Evolutionary conservation across 2,329 filamentous ascomycete genomes (phyloP).

Genomic region (Ilyonectria sp.): DNA sequence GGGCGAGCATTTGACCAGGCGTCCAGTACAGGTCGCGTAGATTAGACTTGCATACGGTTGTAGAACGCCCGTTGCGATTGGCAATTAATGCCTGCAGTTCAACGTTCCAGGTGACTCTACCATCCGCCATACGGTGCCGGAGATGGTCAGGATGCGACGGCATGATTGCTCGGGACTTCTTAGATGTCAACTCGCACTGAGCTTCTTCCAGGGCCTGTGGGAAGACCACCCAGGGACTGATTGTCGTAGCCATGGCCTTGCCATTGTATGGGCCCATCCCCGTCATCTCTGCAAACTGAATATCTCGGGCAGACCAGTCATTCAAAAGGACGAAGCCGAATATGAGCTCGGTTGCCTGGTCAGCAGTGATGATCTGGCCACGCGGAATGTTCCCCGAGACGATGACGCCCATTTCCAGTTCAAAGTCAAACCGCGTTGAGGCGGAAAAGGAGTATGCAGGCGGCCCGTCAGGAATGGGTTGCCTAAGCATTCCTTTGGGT

Average conservation of each 20-base stretch:
- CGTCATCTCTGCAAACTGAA: background rate
- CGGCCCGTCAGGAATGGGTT: background rate
- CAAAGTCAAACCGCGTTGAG: background rate
- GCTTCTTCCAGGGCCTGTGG: background rate
- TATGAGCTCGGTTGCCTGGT: constrained; percentile 3
- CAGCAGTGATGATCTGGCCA: background rate
- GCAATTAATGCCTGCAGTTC: background rate
- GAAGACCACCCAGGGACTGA: constrained; percentile 5
- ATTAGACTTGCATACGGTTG: background rate
- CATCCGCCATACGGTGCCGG: background rate
- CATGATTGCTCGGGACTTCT: background rate
- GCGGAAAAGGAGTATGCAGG: background rate
- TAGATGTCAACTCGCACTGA: background rate
- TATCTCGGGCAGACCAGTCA: constrained; percentile 10
- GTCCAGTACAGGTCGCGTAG: constrained; percentile 2
- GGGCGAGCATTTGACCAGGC: constrained; percentile 1
- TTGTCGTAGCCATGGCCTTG: background rate
- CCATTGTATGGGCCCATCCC: background rate
- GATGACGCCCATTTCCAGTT: constrained; percentile 4
- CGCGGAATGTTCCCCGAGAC: background rate
- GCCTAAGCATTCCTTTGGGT: background rate
- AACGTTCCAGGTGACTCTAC: background rate
- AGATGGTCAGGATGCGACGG: constrained; percentile 2
- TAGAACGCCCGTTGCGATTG: background rate
- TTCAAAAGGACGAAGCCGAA: constrained; percentile 9